A percentile compares a stretch with the other conserved stretches of the same genome.
phyloP scores from a whole-genome alignment of 352 stramenopile species.

The Globisporangium abappressorium region DNA sequence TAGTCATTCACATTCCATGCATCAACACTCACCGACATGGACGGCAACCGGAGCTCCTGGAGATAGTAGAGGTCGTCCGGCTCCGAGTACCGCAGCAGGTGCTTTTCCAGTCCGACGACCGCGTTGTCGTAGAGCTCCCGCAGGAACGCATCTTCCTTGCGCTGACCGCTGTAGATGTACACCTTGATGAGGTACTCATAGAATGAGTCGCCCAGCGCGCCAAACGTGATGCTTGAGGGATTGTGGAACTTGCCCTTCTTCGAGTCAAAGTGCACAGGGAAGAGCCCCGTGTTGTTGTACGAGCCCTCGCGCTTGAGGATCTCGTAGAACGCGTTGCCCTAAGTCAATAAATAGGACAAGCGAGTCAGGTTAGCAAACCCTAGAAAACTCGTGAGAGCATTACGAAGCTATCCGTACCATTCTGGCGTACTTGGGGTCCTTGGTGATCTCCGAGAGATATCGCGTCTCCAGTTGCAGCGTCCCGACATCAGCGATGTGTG shows the following conservation, averaged over 20 bases:
- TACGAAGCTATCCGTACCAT: constrained; percentile 28
- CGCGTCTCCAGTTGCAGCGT: constrained; percentile 84
- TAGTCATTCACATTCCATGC: not conserved
- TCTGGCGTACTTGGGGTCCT: constrained; percentile 64
- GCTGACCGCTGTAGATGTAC: constrained; percentile 94
- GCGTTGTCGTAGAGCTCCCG: constrained; percentile 92
- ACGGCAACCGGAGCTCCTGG: constrained; percentile 55
- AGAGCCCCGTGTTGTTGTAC: constrained; percentile 83
- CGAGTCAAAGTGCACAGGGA: constrained; percentile 79
- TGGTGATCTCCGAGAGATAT: constrained; percentile 79
- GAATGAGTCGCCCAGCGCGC: constrained; percentile 94
- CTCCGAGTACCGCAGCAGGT: constrained; percentile 80
- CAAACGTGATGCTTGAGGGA: constrained; percentile 83
- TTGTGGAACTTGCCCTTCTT: constrained; percentile 27
- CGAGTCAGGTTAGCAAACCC: not conserved
- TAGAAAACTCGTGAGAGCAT: not conserved
- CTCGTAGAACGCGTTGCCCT: constrained; percentile 78
- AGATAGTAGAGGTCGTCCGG: constrained; percentile 65
- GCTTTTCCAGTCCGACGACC: constrained; percentile 91
- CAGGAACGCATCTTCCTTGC: constrained; percentile 54
- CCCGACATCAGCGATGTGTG: constrained; percentile 76
- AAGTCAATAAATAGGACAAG: not conserved
- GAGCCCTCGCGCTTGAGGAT: constrained; percentile 70
- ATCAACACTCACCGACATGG: constrained; percentile 19
- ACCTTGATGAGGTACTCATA: constrained; percentile 99